Evolutionary conservation across 1,284 basidiomycete genomes (phyloP), one percentile per base, ranked within the genome.

Genomic region (Melampsora abietis-canadensis): DNA sequence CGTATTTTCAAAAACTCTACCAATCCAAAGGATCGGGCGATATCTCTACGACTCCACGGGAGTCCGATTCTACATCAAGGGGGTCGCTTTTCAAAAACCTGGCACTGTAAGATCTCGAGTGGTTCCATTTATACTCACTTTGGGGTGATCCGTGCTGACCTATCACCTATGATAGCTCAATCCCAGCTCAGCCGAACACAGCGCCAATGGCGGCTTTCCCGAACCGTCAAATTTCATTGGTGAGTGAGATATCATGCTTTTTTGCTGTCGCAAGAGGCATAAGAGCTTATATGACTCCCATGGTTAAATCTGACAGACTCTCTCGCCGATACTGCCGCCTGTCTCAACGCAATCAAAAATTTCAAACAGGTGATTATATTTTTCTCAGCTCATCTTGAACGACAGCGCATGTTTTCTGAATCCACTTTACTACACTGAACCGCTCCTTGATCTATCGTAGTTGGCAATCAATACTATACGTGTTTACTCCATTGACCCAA

Each of bases 401-500:
- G 19, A 64, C 34, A 0, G 37, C 30, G 24, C 40, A 31, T 21
- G 27, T 59, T 67, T 59, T 31, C 27, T 27, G 7, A 37, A 44
- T 12, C 12, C 24, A 37, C 21, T 10, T 24, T 34, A 21, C 59
- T 21, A 21, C 48, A 59, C 15, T 2, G 44, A 40, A 54, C 51
- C 59, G n/a, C 40, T 76, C 8, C 59, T 40, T n/a, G 44, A 31
- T 48, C 21, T 48, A 19, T 3, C 60, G 82, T 85, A 78, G 85
- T 85, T 77, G 85, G 89, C 48, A 85, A 95, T 66, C 89, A 92
- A 76, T 89, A 90, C 3, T 94, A 94, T 85, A 90, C 88, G 76
- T 10, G 72, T 76, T 24, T 80, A 80, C 66, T 77, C 77, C 64
- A 92, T 94, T 78, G 87, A 94, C 81, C 86, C 91, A 0, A 85